phyloP scores from a whole-genome alignment of 176 grass and related monocot genomes.

The Rhynchospora tenuis region DNA sequence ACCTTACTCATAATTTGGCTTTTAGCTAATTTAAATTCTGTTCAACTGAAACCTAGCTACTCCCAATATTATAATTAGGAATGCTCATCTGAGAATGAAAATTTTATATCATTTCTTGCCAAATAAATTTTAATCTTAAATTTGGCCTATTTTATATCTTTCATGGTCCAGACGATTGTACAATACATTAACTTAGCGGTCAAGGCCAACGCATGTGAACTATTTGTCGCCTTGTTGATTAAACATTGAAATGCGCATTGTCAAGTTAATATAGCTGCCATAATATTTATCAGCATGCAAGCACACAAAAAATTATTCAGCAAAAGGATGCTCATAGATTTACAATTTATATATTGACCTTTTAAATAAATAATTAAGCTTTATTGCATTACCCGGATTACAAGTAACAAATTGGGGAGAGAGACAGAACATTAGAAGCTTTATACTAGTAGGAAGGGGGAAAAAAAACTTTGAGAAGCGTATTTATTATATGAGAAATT shows the following conservation, averaged over 20 bases:
- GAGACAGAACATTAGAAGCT: too few relatives aligned
- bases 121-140: background rate
- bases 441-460: too few relatives aligned
- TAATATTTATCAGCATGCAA: background rate
- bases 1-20: background rate
- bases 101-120: background rate
- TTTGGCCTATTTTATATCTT: background rate
- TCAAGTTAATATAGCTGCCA: background rate
- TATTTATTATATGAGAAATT: background rate
- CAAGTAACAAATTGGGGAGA: too few relatives aligned
- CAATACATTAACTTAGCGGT: background rate
- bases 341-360: background rate
- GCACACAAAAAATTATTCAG: background rate
- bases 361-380: conserved; percentile 10
- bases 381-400: too few relatives aligned
- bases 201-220: conserved; percentile 13
- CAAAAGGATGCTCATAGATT: background rate
- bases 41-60: background rate
- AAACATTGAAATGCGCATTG: background rate
- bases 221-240: conserved; percentile 9
- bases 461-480: too few relatives aligned
- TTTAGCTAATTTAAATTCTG: background rate
- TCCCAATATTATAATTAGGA: background rate
- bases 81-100: background rate
- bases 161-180: background rate